phyloP scores from a whole-genome alignment of 1,139 yeast species.

The Trichomonascaceae sp. region DNA sequence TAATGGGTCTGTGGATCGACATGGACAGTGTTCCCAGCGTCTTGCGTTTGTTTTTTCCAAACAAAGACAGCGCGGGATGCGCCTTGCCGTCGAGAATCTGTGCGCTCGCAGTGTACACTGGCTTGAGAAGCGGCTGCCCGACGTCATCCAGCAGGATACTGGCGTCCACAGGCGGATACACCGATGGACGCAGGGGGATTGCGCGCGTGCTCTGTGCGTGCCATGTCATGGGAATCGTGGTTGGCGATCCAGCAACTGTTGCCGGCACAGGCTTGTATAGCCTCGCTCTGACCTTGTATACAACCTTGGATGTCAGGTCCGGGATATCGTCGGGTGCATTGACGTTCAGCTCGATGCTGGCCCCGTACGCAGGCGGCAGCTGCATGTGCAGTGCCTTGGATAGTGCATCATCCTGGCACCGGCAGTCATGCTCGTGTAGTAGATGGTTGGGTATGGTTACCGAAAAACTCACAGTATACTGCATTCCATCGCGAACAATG shows the following conservation, averaged over 20 bases:
- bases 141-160: constrained; percentile 3
- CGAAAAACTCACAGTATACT: constrained; percentile 11
- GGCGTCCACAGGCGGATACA: constrained; percentile 4
- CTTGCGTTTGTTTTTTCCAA: constrained; percentile 2
- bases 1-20: constrained; percentile 2
- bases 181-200: constrained; percentile 5
- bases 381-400: constrained; percentile 1
- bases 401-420: constrained; percentile 5
- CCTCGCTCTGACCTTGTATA: constrained; percentile 12
- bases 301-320: constrained; percentile 8
- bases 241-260: background rate
- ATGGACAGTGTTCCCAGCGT: constrained; percentile 5
- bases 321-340: constrained; percentile 3
- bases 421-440: too few species aligned
- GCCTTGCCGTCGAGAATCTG: constrained; percentile 5
- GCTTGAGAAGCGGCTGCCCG: constrained; percentile 3
- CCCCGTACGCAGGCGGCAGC: constrained; percentile 6
- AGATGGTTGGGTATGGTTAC: constrained; percentile 12
- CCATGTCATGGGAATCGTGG: constrained; percentile 1
- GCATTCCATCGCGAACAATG: constrained; percentile 9
- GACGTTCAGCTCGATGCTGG: constrained; percentile 2
- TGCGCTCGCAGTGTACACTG: constrained; percentile 2
- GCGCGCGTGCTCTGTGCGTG: background rate
- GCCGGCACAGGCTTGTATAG: constrained; percentile 5
- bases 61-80: too few species aligned